Conservation (phyloP, 345 rosid species). For the Moricandia arvensis region DNA sequence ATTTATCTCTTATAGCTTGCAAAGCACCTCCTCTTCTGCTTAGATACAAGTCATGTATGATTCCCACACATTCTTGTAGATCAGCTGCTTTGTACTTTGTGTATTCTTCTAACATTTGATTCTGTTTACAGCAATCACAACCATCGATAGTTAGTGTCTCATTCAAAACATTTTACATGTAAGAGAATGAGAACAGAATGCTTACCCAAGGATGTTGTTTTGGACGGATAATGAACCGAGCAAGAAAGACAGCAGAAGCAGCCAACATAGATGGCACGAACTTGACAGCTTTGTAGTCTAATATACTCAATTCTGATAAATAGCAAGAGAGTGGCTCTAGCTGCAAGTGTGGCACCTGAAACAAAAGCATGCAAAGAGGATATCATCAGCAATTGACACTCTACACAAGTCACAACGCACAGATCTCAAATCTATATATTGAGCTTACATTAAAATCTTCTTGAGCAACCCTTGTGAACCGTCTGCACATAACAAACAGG, state of each 20-base stretch:
- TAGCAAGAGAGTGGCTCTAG: constrained; percentile 72
- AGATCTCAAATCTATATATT: too few relatives aligned
- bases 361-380: background rate
- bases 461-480: constrained; percentile 57
- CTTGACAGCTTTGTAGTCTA: constrained; percentile 65
- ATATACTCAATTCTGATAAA: constrained; percentile 70
- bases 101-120: constrained; percentile 39
- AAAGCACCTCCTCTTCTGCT: constrained; percentile 43
- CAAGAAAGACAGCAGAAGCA: constrained; percentile 68
- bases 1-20: constrained; percentile 69
- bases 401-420: background rate
- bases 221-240: constrained; percentile 57
- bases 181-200: background rate
- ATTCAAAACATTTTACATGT: background rate
- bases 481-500: constrained; percentile 39
- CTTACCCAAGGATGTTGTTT: constrained; percentile 77
- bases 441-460: constrained; percentile 50
- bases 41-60: constrained; percentile 32
- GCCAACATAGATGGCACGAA: constrained; percentile 79
- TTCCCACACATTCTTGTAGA: constrained; percentile 30
- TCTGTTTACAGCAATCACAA: constrained; percentile 39
- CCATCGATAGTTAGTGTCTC: background rate
- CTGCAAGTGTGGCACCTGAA: constrained; percentile 39
- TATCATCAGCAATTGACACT: background rate
- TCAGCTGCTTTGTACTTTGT: constrained; percentile 56